Percentiles rank a stretch among this genome's conserved stretches.
These are phyloP conservation scores for Pythium biforme DNA, from an alignment of 352 stramenopile genomes.

Conservation along the genomic window DNA sequence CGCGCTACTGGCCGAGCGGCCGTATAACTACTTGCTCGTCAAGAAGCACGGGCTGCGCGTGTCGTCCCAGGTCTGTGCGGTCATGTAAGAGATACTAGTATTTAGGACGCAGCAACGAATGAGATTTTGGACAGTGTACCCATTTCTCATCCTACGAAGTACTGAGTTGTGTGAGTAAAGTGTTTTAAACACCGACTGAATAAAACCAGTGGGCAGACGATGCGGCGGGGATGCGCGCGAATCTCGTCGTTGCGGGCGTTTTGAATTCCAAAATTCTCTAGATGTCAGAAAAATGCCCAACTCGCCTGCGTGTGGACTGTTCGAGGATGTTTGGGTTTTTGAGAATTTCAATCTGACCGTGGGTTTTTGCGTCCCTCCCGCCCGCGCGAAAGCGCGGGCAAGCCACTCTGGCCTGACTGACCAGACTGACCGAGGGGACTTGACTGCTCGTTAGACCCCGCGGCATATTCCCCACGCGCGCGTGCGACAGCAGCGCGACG, in stretches of 20 bases:
- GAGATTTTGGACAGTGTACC: too few relatives aligned
- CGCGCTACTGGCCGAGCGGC: conserved; percentile 53
- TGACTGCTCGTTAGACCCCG: too few relatives aligned
- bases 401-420: too few relatives aligned
- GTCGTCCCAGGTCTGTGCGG: conserved; percentile 54
- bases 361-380: conserved; percentile 16
- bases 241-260: background rate
- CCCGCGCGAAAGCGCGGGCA: conserved; percentile 18
- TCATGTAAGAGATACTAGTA: conserved; percentile 69
- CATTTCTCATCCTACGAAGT: conserved; percentile 5
- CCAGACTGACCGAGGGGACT: too few relatives aligned
- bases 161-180: background rate
- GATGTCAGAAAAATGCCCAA: conserved; percentile 3
- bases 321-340: conserved; percentile 16
- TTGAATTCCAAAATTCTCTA: conserved; percentile 30
- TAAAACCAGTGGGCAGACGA: background rate
- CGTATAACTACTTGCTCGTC: conserved; percentile 66
- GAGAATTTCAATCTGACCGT: background rate
- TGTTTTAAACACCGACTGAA: conserved; percentile 12
- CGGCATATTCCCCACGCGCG: background rate
- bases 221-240: conserved; percentile 12
- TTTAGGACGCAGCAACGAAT: too few relatives aligned
- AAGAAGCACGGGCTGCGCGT: conserved; percentile 58
- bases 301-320: background rate
- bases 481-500: background rate